Conservation (phyloP, 2,329 filamentous ascomycete species). For the Trichophyton schoenleinii region DNA sequence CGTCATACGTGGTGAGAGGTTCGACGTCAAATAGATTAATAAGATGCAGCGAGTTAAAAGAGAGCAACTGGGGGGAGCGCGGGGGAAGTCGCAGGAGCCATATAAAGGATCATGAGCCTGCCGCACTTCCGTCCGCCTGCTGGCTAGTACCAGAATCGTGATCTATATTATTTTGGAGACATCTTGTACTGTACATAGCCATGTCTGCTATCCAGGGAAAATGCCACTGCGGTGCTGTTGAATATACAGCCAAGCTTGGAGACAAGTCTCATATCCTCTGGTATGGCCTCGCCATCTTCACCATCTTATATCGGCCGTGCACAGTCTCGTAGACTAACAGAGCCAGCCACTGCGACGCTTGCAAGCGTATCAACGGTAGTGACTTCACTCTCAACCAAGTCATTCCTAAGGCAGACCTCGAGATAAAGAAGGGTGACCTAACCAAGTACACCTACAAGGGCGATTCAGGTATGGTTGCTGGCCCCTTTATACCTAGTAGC, state of each 20-base stretch:
- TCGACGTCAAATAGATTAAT: neutral
- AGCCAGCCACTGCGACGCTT: slow-evolving; percentile 46
- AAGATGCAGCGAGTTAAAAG: neutral
- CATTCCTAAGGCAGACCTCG: slow-evolving; percentile 38
- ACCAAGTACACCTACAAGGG: slow-evolving; percentile 45
- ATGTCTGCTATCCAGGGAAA: slow-evolving; percentile 39
- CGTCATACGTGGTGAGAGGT: neutral
- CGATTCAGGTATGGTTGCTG: slow-evolving; percentile 36
- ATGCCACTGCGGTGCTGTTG: slow-evolving; percentile 44
- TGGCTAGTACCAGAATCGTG: too few relatives aligned
- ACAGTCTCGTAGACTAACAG: neutral
- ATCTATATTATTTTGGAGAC: too few relatives aligned
- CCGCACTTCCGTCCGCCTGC: neutral
- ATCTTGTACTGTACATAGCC: neutral
- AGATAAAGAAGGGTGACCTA: slow-evolving; percentile 40
- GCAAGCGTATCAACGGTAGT: slow-evolving; percentile 41
- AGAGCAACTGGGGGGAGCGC: neutral
- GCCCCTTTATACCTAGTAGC: neutral
- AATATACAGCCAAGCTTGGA: slow-evolving; percentile 41
- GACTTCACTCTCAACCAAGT: slow-evolving; percentile 45
- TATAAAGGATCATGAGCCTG: neutral
- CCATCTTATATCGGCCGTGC: too few relatives aligned
- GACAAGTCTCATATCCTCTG: slow-evolving; percentile 32
- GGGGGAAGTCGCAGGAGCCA: neutral
- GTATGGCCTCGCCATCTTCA: slow-evolving; percentile 10